These are phyloP conservation scores for Irpex sp. DNA, from an alignment of 1,284 basidiomycete genomes.

Conservation along the genomic window DNA sequence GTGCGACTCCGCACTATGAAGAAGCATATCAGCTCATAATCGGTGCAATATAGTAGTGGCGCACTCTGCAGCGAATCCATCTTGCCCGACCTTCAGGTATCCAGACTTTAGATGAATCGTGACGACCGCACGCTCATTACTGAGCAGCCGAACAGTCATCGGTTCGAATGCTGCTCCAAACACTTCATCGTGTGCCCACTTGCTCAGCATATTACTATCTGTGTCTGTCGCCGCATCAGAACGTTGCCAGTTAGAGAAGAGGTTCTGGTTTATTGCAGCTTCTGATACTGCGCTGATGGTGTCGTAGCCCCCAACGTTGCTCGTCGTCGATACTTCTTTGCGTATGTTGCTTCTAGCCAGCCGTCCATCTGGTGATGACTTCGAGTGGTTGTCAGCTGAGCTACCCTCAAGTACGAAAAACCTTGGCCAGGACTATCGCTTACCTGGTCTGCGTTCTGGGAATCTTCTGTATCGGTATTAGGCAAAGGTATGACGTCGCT, in stretches of 20 bases:
- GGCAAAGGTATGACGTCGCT: neutral
- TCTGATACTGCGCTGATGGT: constrained; percentile 29
- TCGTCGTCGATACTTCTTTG: constrained; percentile 20
- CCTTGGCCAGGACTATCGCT: neutral
- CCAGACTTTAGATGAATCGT: constrained; percentile 13
- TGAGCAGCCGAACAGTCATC: constrained; percentile 16
- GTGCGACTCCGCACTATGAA: constrained; percentile 4
- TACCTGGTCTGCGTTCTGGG: neutral
- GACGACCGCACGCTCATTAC: constrained; percentile 13
- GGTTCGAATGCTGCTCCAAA: constrained; percentile 26
- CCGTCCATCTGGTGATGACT: neutral
- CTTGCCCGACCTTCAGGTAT: constrained; percentile 4
- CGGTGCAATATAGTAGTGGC: neutral
- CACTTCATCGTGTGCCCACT: constrained; percentile 23
- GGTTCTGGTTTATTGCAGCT: constrained; percentile 26
- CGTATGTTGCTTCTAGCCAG: constrained; percentile 6
- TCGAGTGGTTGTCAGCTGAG: neutral
- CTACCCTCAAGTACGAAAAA: neutral
- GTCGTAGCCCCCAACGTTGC: constrained; percentile 28
- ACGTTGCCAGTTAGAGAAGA: constrained; percentile 18
- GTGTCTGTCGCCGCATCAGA: neutral
- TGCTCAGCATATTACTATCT: constrained; percentile 7
- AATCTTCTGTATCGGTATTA: constrained; percentile 5
- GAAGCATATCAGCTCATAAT: neutral
- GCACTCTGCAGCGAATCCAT: neutral